Percentiles rank a stretch among this genome's conserved stretches.
Conservation (phyloP, 1,284 basidiomycete species). For the Cystobasidium pallidum region DNA sequence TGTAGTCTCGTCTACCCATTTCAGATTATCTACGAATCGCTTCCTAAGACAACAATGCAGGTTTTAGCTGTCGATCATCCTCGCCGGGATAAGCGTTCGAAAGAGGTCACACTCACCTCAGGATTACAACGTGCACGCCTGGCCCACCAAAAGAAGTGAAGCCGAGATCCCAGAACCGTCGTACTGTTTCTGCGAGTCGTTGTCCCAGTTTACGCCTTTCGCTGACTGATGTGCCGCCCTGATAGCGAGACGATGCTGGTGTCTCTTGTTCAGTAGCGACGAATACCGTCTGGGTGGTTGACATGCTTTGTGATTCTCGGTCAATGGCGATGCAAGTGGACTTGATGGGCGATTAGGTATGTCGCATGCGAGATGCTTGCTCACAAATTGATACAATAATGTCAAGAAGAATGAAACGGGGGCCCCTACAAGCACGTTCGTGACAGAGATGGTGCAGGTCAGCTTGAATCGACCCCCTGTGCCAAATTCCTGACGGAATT, state of each 20-base stretch:
- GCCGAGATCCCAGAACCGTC: constrained; percentile 49
- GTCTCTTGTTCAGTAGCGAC: not conserved
- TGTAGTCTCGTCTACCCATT: constrained; percentile 50
- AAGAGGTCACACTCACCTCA: constrained; percentile 26
- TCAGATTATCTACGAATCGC: constrained; percentile 51
- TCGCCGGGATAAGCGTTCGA: too few species aligned
- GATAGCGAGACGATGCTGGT: not conserved
- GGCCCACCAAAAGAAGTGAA: constrained; percentile 50
- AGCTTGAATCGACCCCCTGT: too few species aligned
- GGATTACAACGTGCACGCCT: constrained; percentile 43
- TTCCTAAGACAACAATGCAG: constrained; percentile 50
- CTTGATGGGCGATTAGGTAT: not conserved
- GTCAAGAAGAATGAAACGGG: too few species aligned
- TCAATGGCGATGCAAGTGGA: not conserved
- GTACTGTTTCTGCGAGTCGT: constrained; percentile 33
- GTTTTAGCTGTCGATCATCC: too few species aligned
- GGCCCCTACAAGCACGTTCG: too few species aligned
- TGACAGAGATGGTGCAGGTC: too few species aligned
- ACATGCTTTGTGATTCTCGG: not conserved
- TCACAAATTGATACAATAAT: too few species aligned
- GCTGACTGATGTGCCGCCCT: not conserved
- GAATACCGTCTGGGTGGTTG: not conserved
- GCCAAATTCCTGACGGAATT: too few species aligned
- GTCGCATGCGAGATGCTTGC: too few species aligned
- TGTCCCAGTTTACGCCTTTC: constrained; percentile 20